phyloP scores from a whole-genome alignment of 2,329 filamentous ascomycete genomes.

The Alternaria atra region DNA sequence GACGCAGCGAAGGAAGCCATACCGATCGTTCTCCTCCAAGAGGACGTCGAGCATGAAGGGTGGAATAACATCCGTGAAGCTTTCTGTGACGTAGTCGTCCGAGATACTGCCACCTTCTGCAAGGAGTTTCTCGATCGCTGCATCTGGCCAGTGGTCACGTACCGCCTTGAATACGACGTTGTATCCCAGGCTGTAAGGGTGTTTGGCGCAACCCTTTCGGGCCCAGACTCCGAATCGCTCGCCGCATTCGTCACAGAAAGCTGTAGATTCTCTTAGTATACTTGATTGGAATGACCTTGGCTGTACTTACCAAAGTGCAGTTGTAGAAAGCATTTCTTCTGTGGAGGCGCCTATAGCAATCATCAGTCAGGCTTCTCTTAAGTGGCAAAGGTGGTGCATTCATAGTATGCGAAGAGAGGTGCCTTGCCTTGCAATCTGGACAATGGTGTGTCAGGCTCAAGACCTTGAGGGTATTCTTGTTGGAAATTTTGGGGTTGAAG shows the following conservation, averaged over 20 bases:
- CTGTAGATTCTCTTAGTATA: not conserved
- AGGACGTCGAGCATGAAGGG: too few relatives aligned
- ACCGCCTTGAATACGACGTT: not conserved
- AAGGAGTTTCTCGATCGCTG: not conserved
- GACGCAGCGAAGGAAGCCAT: too few relatives aligned
- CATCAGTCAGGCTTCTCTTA: too few relatives aligned
- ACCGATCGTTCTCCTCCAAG: too few relatives aligned
- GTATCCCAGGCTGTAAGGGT: not conserved
- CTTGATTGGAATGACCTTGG: not conserved
- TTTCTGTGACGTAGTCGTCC: not conserved
- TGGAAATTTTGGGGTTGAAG: not conserved
- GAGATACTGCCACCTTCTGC: not conserved
- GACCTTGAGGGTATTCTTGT: not conserved
- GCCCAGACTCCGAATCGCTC: not conserved
- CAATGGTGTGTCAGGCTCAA: not conserved
- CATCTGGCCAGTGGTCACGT: not conserved
- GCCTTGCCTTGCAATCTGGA: not conserved
- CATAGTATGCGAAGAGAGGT: too few relatives aligned
- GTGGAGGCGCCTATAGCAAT: not conserved
- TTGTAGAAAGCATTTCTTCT: not conserved
- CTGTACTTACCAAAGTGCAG: not conserved
- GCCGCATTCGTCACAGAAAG: not conserved
- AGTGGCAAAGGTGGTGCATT: too few relatives aligned
- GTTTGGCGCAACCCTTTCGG: not conserved
- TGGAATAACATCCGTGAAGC: too few relatives aligned